Evolutionary conservation across 1,284 basidiomycete genomes (phyloP).

Genomic region (Waitea zeae): DNA sequence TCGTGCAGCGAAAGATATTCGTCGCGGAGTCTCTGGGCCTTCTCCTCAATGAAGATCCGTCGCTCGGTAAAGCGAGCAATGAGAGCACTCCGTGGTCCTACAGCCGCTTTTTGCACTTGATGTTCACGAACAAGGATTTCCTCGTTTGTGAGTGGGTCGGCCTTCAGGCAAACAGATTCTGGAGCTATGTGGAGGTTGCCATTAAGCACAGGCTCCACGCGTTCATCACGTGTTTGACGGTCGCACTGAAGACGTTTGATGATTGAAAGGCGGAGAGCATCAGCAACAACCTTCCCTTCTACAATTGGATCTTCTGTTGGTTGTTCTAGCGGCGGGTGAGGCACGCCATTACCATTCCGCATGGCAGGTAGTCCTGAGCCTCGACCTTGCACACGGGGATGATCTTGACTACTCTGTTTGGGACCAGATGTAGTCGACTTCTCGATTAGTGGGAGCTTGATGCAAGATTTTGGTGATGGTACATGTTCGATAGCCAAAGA

Average conservation of each 20-base stretch:
- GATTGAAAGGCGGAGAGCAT: constrained; percentile 43
- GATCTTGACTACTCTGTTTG: too few relatives aligned
- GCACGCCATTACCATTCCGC: too few relatives aligned
- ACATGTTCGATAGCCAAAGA: too few relatives aligned
- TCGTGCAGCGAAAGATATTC: constrained; percentile 58
- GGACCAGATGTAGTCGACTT: too few relatives aligned
- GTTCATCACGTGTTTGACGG: constrained; percentile 38
- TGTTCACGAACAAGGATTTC: neutral
- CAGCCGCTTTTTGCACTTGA: neutral
- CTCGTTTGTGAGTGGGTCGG: constrained; percentile 12
- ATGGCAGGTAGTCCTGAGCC: too few relatives aligned
- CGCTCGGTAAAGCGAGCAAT: neutral
- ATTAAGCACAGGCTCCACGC: constrained; percentile 40
- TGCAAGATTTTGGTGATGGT: too few relatives aligned
- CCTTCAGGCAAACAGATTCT: constrained; percentile 1
- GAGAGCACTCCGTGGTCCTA: neutral
- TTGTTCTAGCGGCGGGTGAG: too few relatives aligned
- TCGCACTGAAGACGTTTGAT: constrained; percentile 40
- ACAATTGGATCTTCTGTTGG: too few relatives aligned
- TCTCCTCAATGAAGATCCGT: constrained; percentile 25
- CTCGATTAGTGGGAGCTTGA: too few relatives aligned
- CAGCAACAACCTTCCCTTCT: constrained; percentile 21
- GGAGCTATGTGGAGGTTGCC: constrained; percentile 32
- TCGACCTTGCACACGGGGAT: too few relatives aligned
- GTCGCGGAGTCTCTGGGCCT: constrained; percentile 34